Conservation (phyloP, 495 filamentous ascomycete genomes). For the Trichoderma virens region DNA sequence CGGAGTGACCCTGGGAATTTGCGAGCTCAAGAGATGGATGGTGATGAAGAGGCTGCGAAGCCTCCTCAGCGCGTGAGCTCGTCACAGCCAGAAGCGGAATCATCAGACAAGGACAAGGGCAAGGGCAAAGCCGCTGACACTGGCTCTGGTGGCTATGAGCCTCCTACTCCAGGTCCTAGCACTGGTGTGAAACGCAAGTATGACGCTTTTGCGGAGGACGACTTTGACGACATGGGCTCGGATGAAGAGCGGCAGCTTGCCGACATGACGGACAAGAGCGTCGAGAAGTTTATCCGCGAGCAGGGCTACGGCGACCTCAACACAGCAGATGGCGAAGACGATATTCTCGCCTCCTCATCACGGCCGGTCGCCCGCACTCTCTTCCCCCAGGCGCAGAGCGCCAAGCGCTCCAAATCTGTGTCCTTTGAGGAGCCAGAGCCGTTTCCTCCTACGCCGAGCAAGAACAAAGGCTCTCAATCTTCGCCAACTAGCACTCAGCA, state of each 20-base stretch:
- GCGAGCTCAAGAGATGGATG: not conserved
- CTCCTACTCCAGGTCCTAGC: not conserved
- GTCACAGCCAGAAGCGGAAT: not conserved
- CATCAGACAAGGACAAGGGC: not conserved
- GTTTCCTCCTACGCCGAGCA: not conserved
- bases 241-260: constrained; percentile 8
- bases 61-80: not conserved
- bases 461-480: not conserved
- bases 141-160: not conserved
- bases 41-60: not conserved
- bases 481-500: not conserved
- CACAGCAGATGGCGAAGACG: not conserved
- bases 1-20: not conserved
- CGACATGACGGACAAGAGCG: not conserved
- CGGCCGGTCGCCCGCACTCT: not conserved
- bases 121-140: not conserved
- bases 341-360: not conserved
- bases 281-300: not conserved
- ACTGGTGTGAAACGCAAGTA: not conserved
- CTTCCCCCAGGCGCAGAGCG: constrained; percentile 2
- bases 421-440: constrained; percentile 9
- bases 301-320: not conserved
- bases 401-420: not conserved
- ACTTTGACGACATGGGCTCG: not conserved
- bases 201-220: constrained; percentile 2